Conservation (phyloP, 805 yeast genomes). For the Sugiyamaella mastotermitis region DNA sequence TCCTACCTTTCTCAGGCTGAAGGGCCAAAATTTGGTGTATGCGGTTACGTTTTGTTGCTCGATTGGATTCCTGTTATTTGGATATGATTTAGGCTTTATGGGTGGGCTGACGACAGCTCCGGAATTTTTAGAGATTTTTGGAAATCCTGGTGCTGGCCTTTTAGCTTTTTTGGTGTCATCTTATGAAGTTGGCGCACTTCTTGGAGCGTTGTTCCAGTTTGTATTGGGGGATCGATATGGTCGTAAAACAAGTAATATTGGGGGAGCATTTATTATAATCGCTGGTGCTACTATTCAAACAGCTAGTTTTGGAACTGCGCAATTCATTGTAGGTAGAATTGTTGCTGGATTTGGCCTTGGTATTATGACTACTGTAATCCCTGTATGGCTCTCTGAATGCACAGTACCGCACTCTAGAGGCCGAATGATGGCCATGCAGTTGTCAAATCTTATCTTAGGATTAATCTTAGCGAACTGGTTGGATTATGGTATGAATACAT, state of each 20-base stretch:
- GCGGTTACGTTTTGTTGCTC: no score
- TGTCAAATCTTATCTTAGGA: conserved; percentile 58
- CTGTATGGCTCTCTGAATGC: conserved; percentile 61
- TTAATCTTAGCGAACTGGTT: conserved; percentile 55
- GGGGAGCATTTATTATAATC: conserved; percentile 3
- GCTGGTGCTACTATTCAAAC: conserved; percentile 8
- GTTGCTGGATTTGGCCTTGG: conserved; percentile 63
- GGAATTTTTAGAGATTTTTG: no score
- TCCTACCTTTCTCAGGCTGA: no score
- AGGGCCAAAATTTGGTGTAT: no score
- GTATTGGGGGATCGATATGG: conserved; percentile 9
- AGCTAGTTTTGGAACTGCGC: conserved; percentile 22
- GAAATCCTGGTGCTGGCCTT: no score
- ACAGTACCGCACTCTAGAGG: conserved; percentile 55
- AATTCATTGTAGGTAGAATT: conserved; percentile 48
- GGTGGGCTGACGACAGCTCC: no score
- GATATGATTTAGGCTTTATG: no score
- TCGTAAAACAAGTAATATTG: conserved; percentile 9
- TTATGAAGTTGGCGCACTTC: conserved; percentile 12
- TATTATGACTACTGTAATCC: conserved; percentile 57
- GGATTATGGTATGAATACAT: conserved; percentile 43
- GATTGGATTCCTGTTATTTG: no score
- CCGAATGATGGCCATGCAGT: conserved; percentile 54
- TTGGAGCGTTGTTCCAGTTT: conserved; percentile 9
- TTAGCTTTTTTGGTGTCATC: conserved; percentile 6